Conservation (phyloP, 2,329 filamentous ascomycete species). For the Hypoxylon sp. region DNA sequence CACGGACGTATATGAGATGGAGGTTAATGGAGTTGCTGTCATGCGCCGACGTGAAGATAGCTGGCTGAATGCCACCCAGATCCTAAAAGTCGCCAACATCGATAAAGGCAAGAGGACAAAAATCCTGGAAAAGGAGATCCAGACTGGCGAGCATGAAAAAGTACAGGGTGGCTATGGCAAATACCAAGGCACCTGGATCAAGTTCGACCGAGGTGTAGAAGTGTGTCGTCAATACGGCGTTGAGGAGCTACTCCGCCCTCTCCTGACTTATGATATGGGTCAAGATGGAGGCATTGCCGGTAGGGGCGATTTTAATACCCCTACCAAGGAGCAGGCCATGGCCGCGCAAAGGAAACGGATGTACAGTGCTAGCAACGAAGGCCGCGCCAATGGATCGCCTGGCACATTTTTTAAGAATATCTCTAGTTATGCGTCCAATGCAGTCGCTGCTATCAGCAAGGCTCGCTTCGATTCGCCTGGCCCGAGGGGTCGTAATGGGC, state of each 20-base stretch:
- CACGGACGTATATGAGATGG: constrained; percentile 98
- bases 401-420: constrained; percentile 99
- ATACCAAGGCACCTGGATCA: constrained; percentile 99
- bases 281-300: constrained; percentile 80
- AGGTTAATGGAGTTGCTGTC: constrained; percentile 91
- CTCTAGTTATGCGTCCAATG: constrained; percentile 90
- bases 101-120: constrained; percentile 99
- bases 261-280: constrained; percentile 85
- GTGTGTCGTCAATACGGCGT: constrained; percentile 88
- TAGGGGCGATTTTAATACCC: constrained; percentile 87
- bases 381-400: constrained; percentile 74
- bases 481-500: constrained; percentile 75
- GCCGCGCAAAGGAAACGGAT: constrained; percentile 93
- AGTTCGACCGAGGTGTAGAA: constrained; percentile 90
- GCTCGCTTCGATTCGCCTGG: constrained; percentile 91
- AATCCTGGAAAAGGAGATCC: constrained; percentile 97
- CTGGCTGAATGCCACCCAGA: constrained; percentile 98
- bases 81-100: constrained; percentile 95
- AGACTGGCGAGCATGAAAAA: constrained; percentile 97
- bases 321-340: constrained; percentile 99
- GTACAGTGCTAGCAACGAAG: constrained; percentile 83
- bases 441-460: constrained; percentile 96
- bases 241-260: constrained; percentile 80
- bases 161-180: constrained; percentile 98
- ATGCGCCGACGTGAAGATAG: constrained; percentile 97